Evolutionary conservation across 345 rosid species (phyloP).

Genomic region (Pugionium dolabratum): DNA sequence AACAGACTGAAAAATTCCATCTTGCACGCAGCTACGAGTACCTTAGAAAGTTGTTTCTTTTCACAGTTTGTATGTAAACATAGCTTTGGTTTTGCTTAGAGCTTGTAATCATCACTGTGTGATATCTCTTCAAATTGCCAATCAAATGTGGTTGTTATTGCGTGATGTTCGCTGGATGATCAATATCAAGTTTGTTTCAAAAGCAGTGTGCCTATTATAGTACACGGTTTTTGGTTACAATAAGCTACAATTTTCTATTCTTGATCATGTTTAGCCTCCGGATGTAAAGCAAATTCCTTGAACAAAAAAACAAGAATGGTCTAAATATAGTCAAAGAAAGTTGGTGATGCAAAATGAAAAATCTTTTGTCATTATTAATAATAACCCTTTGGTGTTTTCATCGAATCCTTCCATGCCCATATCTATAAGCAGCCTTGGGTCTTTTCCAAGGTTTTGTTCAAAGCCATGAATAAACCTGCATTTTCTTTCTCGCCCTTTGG

Average conservation of each 20-base stretch:
- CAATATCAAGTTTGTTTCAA: no score
- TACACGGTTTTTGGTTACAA: no score
- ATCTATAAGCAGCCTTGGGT: slow-evolving; percentile 63
- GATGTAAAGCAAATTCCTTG: background rate
- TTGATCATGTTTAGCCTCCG: slow-evolving; percentile 7
- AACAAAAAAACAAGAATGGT: background rate
- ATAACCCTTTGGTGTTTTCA: background rate
- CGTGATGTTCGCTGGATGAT: no score
- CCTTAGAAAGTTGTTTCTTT: no score
- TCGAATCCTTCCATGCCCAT: slow-evolving; percentile 3
- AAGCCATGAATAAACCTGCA: slow-evolving; percentile 38
- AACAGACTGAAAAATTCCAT: slow-evolving; percentile 45
- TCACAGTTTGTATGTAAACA: no score
- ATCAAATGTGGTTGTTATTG: no score
- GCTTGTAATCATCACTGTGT: no score
- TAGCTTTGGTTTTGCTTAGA: no score
- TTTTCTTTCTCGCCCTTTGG: slow-evolving; percentile 29
- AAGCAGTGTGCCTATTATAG: no score
- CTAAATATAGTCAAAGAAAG: background rate
- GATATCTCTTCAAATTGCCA: no score
- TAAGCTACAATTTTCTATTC: background rate
- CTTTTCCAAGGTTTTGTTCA: slow-evolving; percentile 45
- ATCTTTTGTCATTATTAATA: slow-evolving; percentile 10
- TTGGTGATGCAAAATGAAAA: background rate
- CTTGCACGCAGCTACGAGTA: no score